Evolutionary conservation across 306 rosid species (phyloP).

Genomic region (Lagenaria siceraria): DNA sequence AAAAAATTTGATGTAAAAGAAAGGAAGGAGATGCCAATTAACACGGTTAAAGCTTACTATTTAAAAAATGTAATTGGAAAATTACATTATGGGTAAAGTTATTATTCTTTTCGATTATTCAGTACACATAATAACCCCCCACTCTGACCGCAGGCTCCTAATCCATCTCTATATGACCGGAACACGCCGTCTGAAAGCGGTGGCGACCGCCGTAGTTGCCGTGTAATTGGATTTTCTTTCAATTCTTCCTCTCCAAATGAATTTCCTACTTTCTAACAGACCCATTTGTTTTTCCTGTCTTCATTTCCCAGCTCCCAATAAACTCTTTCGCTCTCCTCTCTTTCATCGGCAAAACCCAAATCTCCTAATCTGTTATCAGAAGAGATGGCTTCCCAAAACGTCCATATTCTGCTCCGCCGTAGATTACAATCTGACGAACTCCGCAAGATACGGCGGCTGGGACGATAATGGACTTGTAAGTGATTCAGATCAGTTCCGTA

Average conservation of each 20-base stretch:
- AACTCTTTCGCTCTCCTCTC: conserved; percentile 18
- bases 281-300: conserved; percentile 15
- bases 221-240: not conserved
- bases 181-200: not conserved
- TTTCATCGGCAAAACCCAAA: conserved; percentile 12
- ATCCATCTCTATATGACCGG: not conserved
- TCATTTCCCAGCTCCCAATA: conserved; percentile 14
- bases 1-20: no score
- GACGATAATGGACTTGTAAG: conserved; percentile 33
- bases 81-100: no score
- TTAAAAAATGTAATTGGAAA: no score
- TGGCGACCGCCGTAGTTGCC: conserved; percentile 6
- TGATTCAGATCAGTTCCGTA: conserved; percentile 31
- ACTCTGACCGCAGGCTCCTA: not conserved
- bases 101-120: not conserved
- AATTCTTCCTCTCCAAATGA: conserved; percentile 25
- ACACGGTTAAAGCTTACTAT: no score
- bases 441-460: conserved; percentile 69
- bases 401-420: conserved; percentile 18
- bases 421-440: conserved; percentile 26
- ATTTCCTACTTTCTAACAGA: conserved; percentile 23
- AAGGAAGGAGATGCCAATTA: no score
- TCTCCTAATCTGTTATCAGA: conserved; percentile 10
- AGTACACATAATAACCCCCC: not conserved
- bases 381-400: conserved; percentile 21